A percentile compares a stretch with the other conserved stretches of the same genome.
Conservation (phyloP, 2,329 filamentous ascomycete genomes). For the Xylariaceae sp. region DNA sequence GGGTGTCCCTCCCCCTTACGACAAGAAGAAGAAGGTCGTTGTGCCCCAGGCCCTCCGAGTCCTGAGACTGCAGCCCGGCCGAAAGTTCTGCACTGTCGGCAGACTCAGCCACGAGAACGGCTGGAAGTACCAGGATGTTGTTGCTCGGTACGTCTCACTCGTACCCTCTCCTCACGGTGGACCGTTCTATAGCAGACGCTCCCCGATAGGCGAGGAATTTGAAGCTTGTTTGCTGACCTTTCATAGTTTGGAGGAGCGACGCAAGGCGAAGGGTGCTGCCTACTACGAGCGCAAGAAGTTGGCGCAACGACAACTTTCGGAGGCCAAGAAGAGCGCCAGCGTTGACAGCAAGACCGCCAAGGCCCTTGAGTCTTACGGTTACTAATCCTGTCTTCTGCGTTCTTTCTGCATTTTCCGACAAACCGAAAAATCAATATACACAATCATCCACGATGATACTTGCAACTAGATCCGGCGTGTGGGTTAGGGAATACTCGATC, state of each 20-base stretch:
- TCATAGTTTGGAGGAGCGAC: constrained; percentile 93
- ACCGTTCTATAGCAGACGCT: not conserved
- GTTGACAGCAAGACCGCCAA: constrained; percentile 82
- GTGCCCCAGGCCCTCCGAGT: constrained; percentile 97
- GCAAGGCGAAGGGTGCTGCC: constrained; percentile 98
- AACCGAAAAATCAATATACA: constrained; percentile 22
- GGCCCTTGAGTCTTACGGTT: constrained; percentile 86
- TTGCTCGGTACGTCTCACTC: constrained; percentile 74
- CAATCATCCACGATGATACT: constrained; percentile 26
- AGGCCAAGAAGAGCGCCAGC: constrained; percentile 88
- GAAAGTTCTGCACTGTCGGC: constrained; percentile 99
- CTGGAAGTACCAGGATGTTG: constrained; percentile 99
- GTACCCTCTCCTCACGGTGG: not conserved
- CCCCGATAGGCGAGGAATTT: not conserved
- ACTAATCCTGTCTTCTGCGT: constrained; percentile 55
- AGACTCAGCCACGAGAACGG: constrained; percentile 98
- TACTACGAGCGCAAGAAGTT: constrained; percentile 99
- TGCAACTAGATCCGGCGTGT: constrained; percentile 33
- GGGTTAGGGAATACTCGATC: constrained; percentile 31
- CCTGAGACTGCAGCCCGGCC: constrained; percentile 93
- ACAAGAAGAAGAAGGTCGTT: constrained; percentile 99
- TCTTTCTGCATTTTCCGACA: constrained; percentile 26
- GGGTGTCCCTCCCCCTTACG: constrained; percentile 97
- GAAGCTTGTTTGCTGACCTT: constrained; percentile 11
- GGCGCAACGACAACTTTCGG: constrained; percentile 80